Conservation (phyloP, 345 rosid genomes). For the Microthlaspi erraticum region DNA sequence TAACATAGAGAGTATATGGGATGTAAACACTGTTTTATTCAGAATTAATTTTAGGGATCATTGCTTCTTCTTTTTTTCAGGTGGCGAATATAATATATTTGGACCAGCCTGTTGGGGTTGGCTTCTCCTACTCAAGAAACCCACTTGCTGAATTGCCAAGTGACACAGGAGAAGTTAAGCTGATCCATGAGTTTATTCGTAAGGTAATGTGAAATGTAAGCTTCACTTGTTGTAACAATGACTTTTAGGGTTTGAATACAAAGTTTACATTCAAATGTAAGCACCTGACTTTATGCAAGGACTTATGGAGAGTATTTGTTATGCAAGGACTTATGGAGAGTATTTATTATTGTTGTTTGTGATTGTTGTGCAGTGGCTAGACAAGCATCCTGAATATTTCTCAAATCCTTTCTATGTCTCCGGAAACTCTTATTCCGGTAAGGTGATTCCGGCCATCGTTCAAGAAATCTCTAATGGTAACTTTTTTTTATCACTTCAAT, state of each 20-base stretch:
- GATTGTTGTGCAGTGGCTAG: slow-evolving; percentile 35
- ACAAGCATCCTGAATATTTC: slow-evolving; percentile 26
- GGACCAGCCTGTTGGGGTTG: slow-evolving; percentile 73
- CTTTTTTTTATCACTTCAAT: slow-evolving; percentile 6
- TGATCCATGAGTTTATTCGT: slow-evolving; percentile 52
- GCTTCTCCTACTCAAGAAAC: slow-evolving; percentile 65
- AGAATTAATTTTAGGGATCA: slow-evolving; percentile 34
- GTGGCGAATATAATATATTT: slow-evolving; percentile 66
- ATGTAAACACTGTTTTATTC: background rate
- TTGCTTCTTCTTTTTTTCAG: slow-evolving; percentile 52
- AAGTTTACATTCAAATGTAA: too few species aligned
- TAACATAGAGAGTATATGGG: background rate
- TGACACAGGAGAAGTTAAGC: slow-evolving; percentile 52
- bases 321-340: background rate
- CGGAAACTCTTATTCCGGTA: slow-evolving; percentile 35
- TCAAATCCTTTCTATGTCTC: slow-evolving; percentile 33
- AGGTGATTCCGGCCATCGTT: slow-evolving; percentile 30
- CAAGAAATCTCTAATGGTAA: slow-evolving; percentile 31
- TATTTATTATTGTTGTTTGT: slow-evolving; percentile 6
- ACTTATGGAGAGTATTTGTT: background rate
- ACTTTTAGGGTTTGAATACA: too few species aligned
- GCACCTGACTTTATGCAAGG: background rate
- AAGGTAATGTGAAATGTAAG: slow-evolving; percentile 48
- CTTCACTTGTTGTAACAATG: too few species aligned
- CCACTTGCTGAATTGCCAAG: slow-evolving; percentile 46